Base-by-base conservation (phyloP, 2,329 filamentous ascomycete species). In the Sporothrix luriei region DNA sequence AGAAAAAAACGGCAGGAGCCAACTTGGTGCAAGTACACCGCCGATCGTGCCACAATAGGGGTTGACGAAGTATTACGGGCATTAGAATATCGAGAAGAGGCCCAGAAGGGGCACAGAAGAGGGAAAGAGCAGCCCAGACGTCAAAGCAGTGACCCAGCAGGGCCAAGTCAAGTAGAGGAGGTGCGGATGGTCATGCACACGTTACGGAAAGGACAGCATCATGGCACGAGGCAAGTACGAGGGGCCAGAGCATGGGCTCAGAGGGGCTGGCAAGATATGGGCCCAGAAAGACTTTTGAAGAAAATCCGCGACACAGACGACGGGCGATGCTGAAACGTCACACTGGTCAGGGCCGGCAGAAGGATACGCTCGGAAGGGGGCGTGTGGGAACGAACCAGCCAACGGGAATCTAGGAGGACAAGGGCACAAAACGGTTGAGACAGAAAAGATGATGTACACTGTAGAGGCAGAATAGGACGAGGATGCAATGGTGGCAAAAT, bases 281-380 rank as follows among this genome's bases (percentile, higher is more conserved):
- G 57, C 57, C 57, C 38, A 62, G 57, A 46, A 43, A 16, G 13
- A 40, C 40, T 21, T 21, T 19, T 64, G 57, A 73, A 68, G 57
- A 69, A 70, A 76, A 76, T 74, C 75, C 75, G 75, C 74, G 76
- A 77, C 76, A 73, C 71, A 69, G 71, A 57, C 66, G 46, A 51
- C 69, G 66, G 68, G 57, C 43, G 52, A 48, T 73, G 71, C 73
- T 78, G 76, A 78, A 78, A 77, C 76, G 75, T 75, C 68, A 74
- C 11, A 3, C 40, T 43, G 40, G 40, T 13, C 7, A 43, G 69
- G 69, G 33, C 57, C 68, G 72, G 70, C 73, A 73, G 71, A 73
- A 74, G 57, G 52, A 24, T 55, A 65, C 64, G 33, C 26, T 69
- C 57, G 67, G 21, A 69, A 69, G 52, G 61, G 68, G 61, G 68